Base-by-base conservation (phyloP, 805 yeast genomes). In the Candida verbasci region DNA sequence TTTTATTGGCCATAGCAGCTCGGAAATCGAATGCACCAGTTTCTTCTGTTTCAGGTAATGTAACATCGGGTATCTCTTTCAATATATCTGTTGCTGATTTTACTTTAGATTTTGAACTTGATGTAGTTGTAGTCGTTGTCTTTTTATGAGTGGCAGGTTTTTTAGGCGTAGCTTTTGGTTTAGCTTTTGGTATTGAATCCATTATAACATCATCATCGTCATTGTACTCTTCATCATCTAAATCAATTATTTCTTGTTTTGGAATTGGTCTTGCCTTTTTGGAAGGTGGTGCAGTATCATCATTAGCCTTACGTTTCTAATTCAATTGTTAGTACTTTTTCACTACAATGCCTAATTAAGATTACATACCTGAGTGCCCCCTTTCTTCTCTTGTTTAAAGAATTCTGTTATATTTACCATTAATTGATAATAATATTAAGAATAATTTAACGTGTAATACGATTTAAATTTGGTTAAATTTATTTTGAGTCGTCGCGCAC, bases 41-140 rank as follows among this genome's bases (percentile, higher is more conserved):
- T 3, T 73, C 75, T 9, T 70, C 65, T 4, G 21, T 3, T 3
- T 71, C 78, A 0, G 80, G 78, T 11, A 86, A 69, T 31, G 72
- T 82, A 0, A 93, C 89, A 48, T 87, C 88, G 2, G 89, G 84
- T 29, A 89, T 83, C 6, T 68, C 62, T 6, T 73, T 67, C 20
- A 88, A 62, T 2, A 85, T 59, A 3, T 77, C 80, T 18, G 67
- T 72, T 0, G 82, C 86, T 9, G 73, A 52, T 17, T 36, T 18
- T 20, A 9, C 9, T 20, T 20, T 6, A 25, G 28, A 25, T 3
- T 58, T 65, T 4, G 44, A 44, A 16, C 46, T 39, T 6, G 14
- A 17, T 16, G 44, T 42, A 3, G 28, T 17, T 11, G 22, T 33
- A n/a, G 36, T 31, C 9, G 40, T 24, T 25, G 29, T 24, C 11